Percentiles rank a stretch among this genome's conserved stretches.
These are phyloP conservation scores for Candida mesenterica DNA, from an alignment of 1,139 yeast genomes.

Conservation along the genomic window DNA sequence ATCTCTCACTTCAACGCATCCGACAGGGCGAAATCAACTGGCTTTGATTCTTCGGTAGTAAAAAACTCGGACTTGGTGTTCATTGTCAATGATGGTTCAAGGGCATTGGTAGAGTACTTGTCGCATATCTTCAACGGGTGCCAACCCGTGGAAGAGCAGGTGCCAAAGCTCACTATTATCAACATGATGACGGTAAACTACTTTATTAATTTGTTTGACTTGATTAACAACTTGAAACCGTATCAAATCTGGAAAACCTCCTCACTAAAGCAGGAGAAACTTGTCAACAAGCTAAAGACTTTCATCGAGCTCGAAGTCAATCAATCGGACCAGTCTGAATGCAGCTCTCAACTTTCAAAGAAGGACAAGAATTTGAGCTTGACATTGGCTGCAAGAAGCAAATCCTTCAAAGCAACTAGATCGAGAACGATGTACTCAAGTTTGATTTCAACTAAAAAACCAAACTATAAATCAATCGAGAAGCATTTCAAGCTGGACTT, in stretches of 20 bases:
- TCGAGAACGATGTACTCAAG: constrained; percentile 23
- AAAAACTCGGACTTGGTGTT: constrained; percentile 31
- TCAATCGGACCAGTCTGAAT: constrained; percentile 7
- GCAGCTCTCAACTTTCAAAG: constrained; percentile 8
- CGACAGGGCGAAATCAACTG: neutral
- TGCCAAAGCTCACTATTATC: constrained; percentile 36
- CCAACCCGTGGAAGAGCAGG: neutral
- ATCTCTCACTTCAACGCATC: constrained; percentile 17
- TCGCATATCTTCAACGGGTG: constrained; percentile 11
- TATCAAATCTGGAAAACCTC: constrained; percentile 44
- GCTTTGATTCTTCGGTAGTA: constrained; percentile 12
- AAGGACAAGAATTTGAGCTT: constrained; percentile 12
- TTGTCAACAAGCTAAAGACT: constrained; percentile 24
- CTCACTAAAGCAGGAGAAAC: constrained; percentile 26
- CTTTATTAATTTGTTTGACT: constrained; percentile 38
- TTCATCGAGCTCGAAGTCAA: constrained; percentile 30
- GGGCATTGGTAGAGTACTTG: constrained; percentile 27
- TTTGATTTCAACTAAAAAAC: constrained; percentile 21
- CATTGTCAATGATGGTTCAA: constrained; percentile 43
- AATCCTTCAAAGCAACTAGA: constrained; percentile 3
- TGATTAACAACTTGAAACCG: constrained; percentile 34
- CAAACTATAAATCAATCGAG: constrained; percentile 35
- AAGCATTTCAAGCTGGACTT: constrained; percentile 33
- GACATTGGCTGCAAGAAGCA: constrained; percentile 5
- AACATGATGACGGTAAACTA: constrained; percentile 43